Evolutionary conservation across 2,329 filamentous ascomycete genomes (phyloP).

Genomic region (Clarireedia homoeocarpa): DNA sequence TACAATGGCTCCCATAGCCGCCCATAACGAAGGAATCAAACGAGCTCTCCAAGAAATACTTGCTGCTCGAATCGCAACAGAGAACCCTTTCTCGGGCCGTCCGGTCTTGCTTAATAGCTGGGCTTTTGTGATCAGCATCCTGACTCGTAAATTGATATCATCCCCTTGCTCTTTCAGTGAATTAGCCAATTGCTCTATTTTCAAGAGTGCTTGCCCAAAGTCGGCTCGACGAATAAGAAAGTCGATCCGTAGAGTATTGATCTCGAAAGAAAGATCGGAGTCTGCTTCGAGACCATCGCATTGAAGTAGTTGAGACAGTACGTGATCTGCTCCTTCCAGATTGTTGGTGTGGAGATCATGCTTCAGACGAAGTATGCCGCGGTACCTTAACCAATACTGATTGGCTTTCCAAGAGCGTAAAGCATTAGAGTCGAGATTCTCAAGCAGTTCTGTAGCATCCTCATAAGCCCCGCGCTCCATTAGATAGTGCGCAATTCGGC

Average conservation of each 20-base stretch:
- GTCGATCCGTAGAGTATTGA: slow-evolving; percentile 53
- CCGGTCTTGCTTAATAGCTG: slow-evolving; percentile 51
- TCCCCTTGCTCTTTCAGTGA: slow-evolving; percentile 45
- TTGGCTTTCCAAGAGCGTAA: slow-evolving; percentile 69
- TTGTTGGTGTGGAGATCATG: slow-evolving; percentile 53
- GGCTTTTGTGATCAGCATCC: slow-evolving; percentile 54
- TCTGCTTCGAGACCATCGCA: slow-evolving; percentile 37
- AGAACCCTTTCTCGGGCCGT: slow-evolving; percentile 56
- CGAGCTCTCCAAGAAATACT: slow-evolving; percentile 52
- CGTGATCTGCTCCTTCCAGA: slow-evolving; percentile 45
- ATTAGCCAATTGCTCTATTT: slow-evolving; percentile 44
- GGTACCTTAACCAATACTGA: slow-evolving; percentile 63
- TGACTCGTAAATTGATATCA: slow-evolving; percentile 54
- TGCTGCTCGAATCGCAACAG: slow-evolving; percentile 55
- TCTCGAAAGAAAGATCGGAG: slow-evolving; percentile 49
- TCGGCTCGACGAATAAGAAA: slow-evolving; percentile 46
- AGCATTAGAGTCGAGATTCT: slow-evolving; percentile 50
- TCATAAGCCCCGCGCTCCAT: slow-evolving; percentile 63
- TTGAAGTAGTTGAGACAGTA: slow-evolving; percentile 48
- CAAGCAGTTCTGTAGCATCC: slow-evolving; percentile 54
- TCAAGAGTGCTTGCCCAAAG: slow-evolving; percentile 43
- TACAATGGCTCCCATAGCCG: slow-evolving; percentile 48
- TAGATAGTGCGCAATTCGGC: slow-evolving; percentile 60
- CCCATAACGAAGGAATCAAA: slow-evolving; percentile 52
- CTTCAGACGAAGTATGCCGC: slow-evolving; percentile 57